Base-by-base conservation (phyloP, 805 yeast genomes). In the Cyberlindnera amylophila region DNA sequence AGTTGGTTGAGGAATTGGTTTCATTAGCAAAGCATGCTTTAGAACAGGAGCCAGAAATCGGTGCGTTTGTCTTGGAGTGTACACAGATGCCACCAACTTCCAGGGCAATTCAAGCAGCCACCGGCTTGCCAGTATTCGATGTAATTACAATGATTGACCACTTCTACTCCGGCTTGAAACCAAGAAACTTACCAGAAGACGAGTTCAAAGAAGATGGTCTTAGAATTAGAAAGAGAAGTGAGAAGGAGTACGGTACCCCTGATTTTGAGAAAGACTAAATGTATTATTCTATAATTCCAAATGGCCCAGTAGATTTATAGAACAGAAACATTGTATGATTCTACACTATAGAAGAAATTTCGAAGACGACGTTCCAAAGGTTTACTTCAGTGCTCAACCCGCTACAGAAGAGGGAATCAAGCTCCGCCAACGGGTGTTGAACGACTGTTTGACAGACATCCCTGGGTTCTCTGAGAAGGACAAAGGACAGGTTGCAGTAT, bases 401-500 rank as follows among this genome's bases (percentile, higher is more conserved):
- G 62, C 65, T 39, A 64, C 66, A 9, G 49, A 61, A 24, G 73
- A 73, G 46, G 82, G 81, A 6, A 64, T 67, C 14, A 67, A 65
- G 36, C 66, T 80, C 38, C 76, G 95, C 38, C 70, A 71, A 31
- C 66, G 72, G 47, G 74, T 90, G 17, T 71, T 83, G 32, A 69
- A 75, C 35, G 73, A 76, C 31, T 87, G 95, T 53, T 61, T 85
- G 30, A 65, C 65, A 36, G 97, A 88, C 58, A 80, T 91, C 61
- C 59, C 75, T 42, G 66, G 70, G 18, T 89, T 86, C 55, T 88
- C 87, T 62, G 75, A 77, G 49, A 74, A 75, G 23, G 87, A 82
- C 48, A 79, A 78, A 56, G 98, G 98, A 10, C 99, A 93, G 65
- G 87, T 93, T 26, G 99, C 96, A 5, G 86, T 93, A 17, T 93